Evolutionary conservation across 257 asterid species (phyloP).

Genomic region (Solanum bukasovii): DNA sequence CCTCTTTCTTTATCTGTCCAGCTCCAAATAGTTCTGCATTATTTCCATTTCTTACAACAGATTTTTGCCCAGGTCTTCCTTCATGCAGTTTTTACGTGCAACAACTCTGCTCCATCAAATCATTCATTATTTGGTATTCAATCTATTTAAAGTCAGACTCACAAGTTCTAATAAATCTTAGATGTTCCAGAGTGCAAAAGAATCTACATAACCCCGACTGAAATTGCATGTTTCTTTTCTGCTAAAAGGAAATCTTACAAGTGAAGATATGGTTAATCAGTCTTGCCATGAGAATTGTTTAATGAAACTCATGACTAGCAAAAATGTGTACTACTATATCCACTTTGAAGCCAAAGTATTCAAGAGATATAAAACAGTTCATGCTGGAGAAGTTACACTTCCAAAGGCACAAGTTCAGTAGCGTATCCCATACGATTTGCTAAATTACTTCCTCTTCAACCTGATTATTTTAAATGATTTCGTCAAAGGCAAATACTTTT

Average conservation of each 20-base stretch:
- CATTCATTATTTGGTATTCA: neutral
- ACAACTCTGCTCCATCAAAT: neutral
- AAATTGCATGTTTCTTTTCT: neutral
- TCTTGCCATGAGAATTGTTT: neutral
- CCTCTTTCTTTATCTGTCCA: neutral
- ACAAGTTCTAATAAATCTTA: neutral
- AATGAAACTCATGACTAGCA: neutral
- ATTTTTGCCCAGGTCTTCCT: neutral
- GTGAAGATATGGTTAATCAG: neutral
- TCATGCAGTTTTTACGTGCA: neutral
- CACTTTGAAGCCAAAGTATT: neutral
- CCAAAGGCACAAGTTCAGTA: neutral
- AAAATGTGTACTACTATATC: neutral
- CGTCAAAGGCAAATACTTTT: neutral
- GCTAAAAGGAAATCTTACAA: neutral
- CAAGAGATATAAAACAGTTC: neutral
- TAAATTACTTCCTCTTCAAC: neutral
- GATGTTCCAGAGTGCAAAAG: neutral
- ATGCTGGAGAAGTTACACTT: neutral
- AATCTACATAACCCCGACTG: neutral
- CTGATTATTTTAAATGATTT: neutral
- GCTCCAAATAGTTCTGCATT: neutral
- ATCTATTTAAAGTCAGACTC: neutral
- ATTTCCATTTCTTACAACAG: neutral
- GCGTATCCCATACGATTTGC: neutral